Evolutionary conservation across 768 basidiomycete genomes (phyloP).

Genomic region (Leccinum broughii): DNA sequence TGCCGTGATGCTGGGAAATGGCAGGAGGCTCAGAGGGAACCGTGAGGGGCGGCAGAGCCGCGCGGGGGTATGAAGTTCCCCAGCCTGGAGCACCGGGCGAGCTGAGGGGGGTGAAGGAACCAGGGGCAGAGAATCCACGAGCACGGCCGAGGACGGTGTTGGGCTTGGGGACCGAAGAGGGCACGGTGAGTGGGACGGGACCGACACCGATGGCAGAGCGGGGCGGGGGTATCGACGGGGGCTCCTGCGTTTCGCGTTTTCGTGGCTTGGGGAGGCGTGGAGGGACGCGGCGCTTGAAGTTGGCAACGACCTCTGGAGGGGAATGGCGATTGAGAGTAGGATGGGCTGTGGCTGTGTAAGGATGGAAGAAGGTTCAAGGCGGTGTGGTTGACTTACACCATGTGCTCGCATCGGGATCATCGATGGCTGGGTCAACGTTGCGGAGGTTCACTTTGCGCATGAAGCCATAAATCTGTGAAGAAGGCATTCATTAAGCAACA

Average conservation of each 20-base stretch:
- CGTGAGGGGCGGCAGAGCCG: constrained; percentile 76
- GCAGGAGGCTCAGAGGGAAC: constrained; percentile 76
- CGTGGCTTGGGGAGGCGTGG: constrained; percentile 87
- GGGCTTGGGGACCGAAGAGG: constrained; percentile 38
- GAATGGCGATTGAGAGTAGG: constrained; percentile 91
- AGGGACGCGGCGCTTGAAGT: constrained; percentile 94
- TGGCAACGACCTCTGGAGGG: constrained; percentile 84
- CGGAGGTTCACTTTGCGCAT: constrained; percentile 97
- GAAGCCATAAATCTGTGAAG: constrained; percentile 89
- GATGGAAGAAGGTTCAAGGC: constrained; percentile 21
- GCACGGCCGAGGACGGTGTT: constrained; percentile 54
- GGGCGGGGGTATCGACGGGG: constrained; percentile 71
- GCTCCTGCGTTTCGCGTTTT: constrained; percentile 72
- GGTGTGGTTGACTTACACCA: constrained; percentile 72
- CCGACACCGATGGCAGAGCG: constrained; percentile 76
- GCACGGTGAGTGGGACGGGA: constrained; percentile 63
- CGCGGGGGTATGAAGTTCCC: constrained; percentile 59
- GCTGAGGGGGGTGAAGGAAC: constrained; percentile 71
- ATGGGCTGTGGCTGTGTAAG: constrained; percentile 58
- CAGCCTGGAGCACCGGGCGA: constrained; percentile 59
- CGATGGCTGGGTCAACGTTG: constrained; percentile 92
- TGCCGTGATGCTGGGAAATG: constrained; percentile 52
- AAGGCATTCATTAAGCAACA: constrained; percentile 26
- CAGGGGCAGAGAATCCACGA: constrained; percentile 83
- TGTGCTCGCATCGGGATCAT: constrained; percentile 94